Evolutionary conservation across 352 stramenopile genomes (phyloP).

Genomic region (Phytophthora citricola): DNA sequence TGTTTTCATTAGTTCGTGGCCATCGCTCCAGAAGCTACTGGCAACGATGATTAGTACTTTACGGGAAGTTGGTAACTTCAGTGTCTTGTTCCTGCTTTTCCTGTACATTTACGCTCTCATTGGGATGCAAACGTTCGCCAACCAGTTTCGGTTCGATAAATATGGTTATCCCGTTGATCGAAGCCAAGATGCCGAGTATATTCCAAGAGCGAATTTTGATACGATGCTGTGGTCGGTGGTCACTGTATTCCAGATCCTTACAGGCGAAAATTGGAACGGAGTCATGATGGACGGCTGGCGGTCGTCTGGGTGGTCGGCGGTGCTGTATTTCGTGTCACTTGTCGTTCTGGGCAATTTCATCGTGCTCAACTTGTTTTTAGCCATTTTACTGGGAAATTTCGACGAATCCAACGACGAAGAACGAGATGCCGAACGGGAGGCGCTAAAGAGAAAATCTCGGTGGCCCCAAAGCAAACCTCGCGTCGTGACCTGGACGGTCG

Average conservation of each 20-base stretch:
- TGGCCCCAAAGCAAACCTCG: constrained; percentile 28
- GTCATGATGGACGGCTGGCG: constrained; percentile 91
- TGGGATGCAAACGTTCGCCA: constrained; percentile 94
- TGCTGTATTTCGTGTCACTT: constrained; percentile 85
- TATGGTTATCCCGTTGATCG: constrained; percentile 53
- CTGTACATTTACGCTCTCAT: constrained; percentile 94
- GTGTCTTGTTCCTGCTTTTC: constrained; percentile 92
- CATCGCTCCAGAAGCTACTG: constrained; percentile 92
- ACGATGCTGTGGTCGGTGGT: constrained; percentile 72
- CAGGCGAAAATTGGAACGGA: constrained; percentile 93
- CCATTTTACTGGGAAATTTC: constrained; percentile 92
- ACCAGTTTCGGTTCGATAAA: constrained; percentile 90
- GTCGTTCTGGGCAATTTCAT: constrained; percentile 91
- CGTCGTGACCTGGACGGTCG: constrained; percentile 19
- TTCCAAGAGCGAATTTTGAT: constrained; percentile 74
- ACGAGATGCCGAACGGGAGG: constrained; percentile 44
- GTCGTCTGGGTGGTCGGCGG: constrained; percentile 58
- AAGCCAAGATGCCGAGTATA: constrained; percentile 38
- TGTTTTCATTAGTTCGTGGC: constrained; percentile 66
- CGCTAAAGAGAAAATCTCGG: constrained; percentile 43
- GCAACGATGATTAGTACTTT: constrained; percentile 91
- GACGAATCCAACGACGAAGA: constrained; percentile 72
- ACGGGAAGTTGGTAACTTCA: constrained; percentile 92
- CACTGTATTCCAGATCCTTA: constrained; percentile 87
- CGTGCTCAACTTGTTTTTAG: constrained; percentile 93